Evolutionary conservation across 2,329 filamentous ascomycete species (phyloP).

Genomic region (Geosmithia putterillii): DNA sequence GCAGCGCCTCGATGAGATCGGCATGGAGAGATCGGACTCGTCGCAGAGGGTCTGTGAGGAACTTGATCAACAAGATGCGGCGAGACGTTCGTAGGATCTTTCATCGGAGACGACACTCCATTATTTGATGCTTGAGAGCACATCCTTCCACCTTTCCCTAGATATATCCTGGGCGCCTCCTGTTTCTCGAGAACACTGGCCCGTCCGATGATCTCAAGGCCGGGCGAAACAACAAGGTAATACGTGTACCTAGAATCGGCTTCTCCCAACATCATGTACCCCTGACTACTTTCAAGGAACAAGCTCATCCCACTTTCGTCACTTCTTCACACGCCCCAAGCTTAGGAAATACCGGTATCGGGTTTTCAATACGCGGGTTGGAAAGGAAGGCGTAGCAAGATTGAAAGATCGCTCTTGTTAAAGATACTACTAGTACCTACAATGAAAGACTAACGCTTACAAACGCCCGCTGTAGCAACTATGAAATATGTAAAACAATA

Average conservation of each 20-base stretch:
- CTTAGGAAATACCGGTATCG: too few relatives aligned
- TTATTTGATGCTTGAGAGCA: not conserved
- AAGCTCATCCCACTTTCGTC: too few relatives aligned
- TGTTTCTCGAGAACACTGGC: too few relatives aligned
- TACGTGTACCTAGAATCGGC: too few relatives aligned
- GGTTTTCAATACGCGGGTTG: too few relatives aligned
- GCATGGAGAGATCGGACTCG: not conserved
- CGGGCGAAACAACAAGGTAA: too few relatives aligned
- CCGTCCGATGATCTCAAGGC: too few relatives aligned
- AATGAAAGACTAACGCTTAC: not conserved
- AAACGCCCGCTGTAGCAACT: not conserved
- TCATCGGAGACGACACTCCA: not conserved
- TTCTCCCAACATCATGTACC: too few relatives aligned
- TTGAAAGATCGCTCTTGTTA: not conserved
- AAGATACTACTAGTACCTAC: not conserved
- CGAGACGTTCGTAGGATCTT: not conserved
- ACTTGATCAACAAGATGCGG: not conserved
- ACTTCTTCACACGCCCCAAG: too few relatives aligned
- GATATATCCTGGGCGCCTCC: too few relatives aligned
- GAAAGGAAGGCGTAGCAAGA: not conserved
- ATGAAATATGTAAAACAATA: not conserved
- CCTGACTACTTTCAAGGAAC: too few relatives aligned
- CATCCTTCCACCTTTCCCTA: not conserved
- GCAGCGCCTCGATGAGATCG: not conserved
- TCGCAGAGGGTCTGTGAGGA: not conserved